A percentile compares a stretch with the other conserved stretches of the same genome.
Evolutionary conservation across 805 yeast genomes (phyloP).

Genomic region (Candida boleticola): DNA sequence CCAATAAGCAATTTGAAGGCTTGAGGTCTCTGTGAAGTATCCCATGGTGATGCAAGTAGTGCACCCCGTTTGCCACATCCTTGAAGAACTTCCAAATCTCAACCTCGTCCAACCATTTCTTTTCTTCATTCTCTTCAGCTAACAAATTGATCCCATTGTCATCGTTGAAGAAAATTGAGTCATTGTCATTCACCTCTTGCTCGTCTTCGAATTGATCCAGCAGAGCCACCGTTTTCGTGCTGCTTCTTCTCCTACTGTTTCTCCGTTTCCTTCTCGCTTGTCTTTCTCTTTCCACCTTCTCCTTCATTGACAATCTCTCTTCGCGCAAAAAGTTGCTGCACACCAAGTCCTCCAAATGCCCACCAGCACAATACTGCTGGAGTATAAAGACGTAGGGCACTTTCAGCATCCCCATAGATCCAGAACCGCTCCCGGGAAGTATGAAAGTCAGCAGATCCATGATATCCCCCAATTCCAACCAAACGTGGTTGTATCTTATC

Average conservation of each 20-base stretch:
- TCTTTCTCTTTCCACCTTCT: conserved; percentile 27
- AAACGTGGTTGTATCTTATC: conserved; percentile 85
- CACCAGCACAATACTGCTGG: conserved; percentile 88
- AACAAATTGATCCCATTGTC: conserved; percentile 4
- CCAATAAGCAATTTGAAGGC: conserved; percentile 81
- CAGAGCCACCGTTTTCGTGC: neutral
- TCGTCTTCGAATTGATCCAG: neutral
- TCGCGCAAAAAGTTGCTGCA: conserved; percentile 21
- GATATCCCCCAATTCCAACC: conserved; percentile 72
- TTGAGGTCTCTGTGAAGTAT: conserved; percentile 87
- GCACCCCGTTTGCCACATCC: conserved; percentile 69
- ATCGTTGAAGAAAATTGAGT: too few species aligned
- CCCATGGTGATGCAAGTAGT: conserved; percentile 68
- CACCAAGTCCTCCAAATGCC: conserved; percentile 70
- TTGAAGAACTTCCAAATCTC: conserved; percentile 69
- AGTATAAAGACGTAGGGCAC: conserved; percentile 76
- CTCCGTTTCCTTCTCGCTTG: conserved; percentile 15
- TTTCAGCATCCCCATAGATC: conserved; percentile 16
- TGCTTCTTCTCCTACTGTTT: neutral
- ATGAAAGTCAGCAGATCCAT: conserved; percentile 41
- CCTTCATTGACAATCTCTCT: conserved; percentile 21
- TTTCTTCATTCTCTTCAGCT: conserved; percentile 1
- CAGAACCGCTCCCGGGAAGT: conserved; percentile 12
- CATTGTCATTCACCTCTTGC: conserved; percentile 17
- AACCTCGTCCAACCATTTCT: conserved; percentile 42